Conservation (phyloP, 306 rosid species). For the Hippophae rhamnoides region DNA sequence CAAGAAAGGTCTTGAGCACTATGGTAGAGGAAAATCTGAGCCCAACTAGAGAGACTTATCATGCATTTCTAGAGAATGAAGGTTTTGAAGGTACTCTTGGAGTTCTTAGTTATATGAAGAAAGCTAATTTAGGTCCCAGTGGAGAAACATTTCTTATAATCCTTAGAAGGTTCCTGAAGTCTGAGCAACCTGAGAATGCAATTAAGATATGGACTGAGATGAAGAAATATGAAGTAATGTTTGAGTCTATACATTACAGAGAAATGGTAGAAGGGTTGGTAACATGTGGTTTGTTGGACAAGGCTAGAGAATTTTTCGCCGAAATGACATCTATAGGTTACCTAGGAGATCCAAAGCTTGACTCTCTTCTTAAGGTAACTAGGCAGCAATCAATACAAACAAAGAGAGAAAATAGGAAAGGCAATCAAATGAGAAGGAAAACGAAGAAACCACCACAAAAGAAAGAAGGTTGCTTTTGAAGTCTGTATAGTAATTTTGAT, state of each 20-base stretch:
- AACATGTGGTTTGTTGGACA: constrained; percentile 34
- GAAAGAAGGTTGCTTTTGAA: constrained; percentile 12
- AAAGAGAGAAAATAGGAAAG: constrained; percentile 20
- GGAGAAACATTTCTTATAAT: constrained; percentile 46
- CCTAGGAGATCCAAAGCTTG: constrained; percentile 52
- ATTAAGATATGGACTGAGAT: constrained; percentile 57
- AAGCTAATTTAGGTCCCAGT: constrained; percentile 50
- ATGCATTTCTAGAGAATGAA: constrained; percentile 59
- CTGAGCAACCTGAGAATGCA: constrained; percentile 61
- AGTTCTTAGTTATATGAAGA: constrained; percentile 53
- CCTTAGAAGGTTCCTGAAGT: constrained; percentile 43
- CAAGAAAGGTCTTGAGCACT: constrained; percentile 42
- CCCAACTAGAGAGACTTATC: constrained; percentile 69
- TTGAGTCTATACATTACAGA: constrained; percentile 42
- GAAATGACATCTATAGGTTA: constrained; percentile 55
- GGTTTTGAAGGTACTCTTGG: constrained; percentile 55
- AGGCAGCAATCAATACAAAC: constrained; percentile 20
- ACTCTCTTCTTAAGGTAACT: constrained; percentile 48
- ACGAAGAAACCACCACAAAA: constrained; percentile 6
- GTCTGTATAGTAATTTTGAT: neutral
- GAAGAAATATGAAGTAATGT: constrained; percentile 44
- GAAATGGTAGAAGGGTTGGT: constrained; percentile 63
- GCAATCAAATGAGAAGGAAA: constrained; percentile 22
- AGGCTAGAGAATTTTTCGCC: constrained; percentile 57
- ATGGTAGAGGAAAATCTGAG: constrained; percentile 53